phyloP scores from a whole-genome alignment of 352 stramenopile genomes.

The Globisporangium viniferum region DNA sequence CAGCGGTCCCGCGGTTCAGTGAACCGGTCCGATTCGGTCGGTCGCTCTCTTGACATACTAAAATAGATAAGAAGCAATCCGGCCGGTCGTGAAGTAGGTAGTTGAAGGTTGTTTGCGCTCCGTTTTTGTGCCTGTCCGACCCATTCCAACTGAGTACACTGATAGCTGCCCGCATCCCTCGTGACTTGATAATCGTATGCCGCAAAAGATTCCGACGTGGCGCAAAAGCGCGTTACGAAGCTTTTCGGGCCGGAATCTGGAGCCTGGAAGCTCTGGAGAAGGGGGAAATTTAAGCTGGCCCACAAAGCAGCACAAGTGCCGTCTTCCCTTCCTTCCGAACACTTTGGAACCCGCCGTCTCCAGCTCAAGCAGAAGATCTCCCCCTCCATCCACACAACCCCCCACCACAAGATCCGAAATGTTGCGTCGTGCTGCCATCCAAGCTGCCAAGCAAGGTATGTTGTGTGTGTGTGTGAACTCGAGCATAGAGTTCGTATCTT shows the following conservation, averaged over 20 bases:
- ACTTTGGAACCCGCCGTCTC: conserved; percentile 30
- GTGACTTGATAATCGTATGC: conserved; percentile 17
- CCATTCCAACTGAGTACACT: conserved; percentile 3
- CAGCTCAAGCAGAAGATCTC: conserved; percentile 19
- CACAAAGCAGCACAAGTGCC: background rate
- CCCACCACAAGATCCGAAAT: conserved; percentile 22
- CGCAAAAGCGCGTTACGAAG: background rate
- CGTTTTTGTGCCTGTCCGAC: conserved; percentile 30
- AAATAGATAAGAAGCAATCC: background rate
- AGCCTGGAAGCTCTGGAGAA: background rate
- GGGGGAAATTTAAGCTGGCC: background rate
- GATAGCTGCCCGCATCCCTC: too few species aligned
- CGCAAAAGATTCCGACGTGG: background rate
- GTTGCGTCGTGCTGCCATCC: conserved; percentile 50
- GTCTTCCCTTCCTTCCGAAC: conserved; percentile 1
- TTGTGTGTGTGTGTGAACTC: background rate
- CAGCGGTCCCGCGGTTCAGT: conserved; percentile 14
- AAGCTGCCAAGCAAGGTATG: conserved; percentile 33
- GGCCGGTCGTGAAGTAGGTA: conserved; percentile 14
- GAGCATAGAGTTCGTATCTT: background rate
- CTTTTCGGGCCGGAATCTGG: background rate
- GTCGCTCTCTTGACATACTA: background rate
- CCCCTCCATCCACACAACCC: background rate
- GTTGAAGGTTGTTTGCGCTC: conserved; percentile 11
- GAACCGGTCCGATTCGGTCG: conserved; percentile 15